Conservation (phyloP, 176 grass and related monocot genomes). For the Eragrostis curvula region DNA sequence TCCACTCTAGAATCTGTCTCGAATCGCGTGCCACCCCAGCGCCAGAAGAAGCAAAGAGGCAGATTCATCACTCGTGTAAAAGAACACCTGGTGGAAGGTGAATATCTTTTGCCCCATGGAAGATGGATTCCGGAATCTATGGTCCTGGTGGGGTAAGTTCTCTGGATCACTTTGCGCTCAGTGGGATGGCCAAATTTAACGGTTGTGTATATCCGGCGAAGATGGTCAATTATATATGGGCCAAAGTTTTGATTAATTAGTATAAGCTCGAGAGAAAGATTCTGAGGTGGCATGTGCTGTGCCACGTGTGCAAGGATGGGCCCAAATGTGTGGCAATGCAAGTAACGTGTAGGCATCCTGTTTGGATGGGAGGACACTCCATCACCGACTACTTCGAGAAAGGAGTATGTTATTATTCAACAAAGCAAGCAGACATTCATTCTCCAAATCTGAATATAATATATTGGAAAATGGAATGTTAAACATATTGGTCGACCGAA, state of each 20-base stretch:
- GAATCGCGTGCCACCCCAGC: background rate
- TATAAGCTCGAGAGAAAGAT: background rate
- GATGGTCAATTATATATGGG: background rate
- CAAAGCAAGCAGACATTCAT: background rate
- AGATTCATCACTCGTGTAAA: conserved; percentile 36
- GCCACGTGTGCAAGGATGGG: conserved; percentile 29
- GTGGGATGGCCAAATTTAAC: conserved; percentile 43
- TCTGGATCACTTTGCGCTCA: conserved; percentile 11
- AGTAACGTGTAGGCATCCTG: background rate
- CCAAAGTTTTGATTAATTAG: conserved; percentile 1
- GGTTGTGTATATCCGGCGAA: conserved; percentile 33
- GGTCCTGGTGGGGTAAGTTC: conserved; percentile 34
- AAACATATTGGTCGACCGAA: background rate
- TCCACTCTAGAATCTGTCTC: background rate
- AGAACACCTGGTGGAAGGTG: conserved; percentile 37
- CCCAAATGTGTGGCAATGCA: background rate
- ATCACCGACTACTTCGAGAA: conserved; percentile 11
- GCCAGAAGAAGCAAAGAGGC: background rate
- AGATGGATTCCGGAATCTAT: conserved; percentile 38
- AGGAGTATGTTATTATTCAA: background rate
- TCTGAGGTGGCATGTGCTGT: background rate
- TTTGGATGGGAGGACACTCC: background rate
- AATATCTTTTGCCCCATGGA: conserved; percentile 28
- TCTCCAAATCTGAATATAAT: conserved; percentile 28
- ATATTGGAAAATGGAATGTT: background rate